Conservation (phyloP, 129 eudicot species). For the Pulicaria dysenterica region DNA sequence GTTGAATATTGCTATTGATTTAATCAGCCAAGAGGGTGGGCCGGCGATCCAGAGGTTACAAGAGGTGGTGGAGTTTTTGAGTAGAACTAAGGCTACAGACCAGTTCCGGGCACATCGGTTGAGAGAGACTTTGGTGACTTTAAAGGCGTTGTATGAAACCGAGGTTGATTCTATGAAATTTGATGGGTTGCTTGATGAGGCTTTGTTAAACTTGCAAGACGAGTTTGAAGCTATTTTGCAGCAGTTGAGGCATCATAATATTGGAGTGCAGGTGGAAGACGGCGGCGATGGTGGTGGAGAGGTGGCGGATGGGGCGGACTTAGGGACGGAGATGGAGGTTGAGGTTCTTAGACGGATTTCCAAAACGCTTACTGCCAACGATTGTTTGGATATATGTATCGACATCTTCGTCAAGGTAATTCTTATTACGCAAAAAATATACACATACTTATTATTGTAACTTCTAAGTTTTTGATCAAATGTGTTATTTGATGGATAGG, state of each 20-base stretch:
- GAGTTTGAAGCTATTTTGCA: conserved; percentile 67
- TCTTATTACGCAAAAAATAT: background rate
- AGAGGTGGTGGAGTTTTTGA: conserved; percentile 89
- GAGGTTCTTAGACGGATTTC: conserved; percentile 69
- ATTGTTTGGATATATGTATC: conserved; percentile 81
- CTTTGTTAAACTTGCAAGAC: conserved; percentile 77
- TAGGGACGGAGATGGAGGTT: conserved; percentile 73
- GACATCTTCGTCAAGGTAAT: conserved; percentile 80
- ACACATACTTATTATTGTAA: too few species aligned
- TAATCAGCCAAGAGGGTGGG: conserved; percentile 68
- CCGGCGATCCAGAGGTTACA: conserved; percentile 79
- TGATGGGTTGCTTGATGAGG: conserved; percentile 83
- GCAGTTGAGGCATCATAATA: conserved; percentile 53
- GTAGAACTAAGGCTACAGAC: conserved; percentile 87
- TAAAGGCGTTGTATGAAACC: conserved; percentile 61
- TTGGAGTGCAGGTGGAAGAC: conserved; percentile 38
- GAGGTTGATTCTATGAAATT: conserved; percentile 83
- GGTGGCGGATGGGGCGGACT: conserved; percentile 29
- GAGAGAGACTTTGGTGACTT: conserved; percentile 63
- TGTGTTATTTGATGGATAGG: conserved; percentile 40
- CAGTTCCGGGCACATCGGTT: conserved; percentile 65
- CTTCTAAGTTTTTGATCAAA: too few species aligned
- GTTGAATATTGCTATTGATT: conserved; percentile 50
- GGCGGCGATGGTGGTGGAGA: conserved; percentile 34
- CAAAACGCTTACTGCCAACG: conserved; percentile 66